Evolutionary conservation across 1,284 basidiomycete species (phyloP), one percentile per base, ranked within the genome.

Genomic region (Leccinum brunneo-olivaceum): DNA sequence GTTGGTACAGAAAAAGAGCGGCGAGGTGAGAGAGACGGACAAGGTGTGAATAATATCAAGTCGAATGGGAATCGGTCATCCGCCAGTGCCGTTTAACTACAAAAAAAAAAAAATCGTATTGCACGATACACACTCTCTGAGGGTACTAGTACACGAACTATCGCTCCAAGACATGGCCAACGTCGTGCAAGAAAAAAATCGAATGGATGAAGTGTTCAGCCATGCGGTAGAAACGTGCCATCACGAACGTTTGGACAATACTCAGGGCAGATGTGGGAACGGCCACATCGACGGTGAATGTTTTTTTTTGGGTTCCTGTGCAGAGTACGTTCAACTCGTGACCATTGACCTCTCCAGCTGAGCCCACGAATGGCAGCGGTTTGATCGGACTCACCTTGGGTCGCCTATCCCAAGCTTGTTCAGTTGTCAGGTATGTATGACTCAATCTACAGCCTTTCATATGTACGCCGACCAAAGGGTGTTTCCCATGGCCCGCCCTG

Each of bases 61-160:
- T 30, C 37, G 25, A 19, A 44, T 34, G 33, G 38, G 44, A 54
- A 49, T 12, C 36, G 6, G 55, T 61, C 56, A 56, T 57, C 58
- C 56, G 41, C 52, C 36, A 15, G 16, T 15, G 7, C 16, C 14
- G 5, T 23, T 5, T 4, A 14, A 3, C 32, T 24, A 43, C 16
- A 27, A 32, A 53, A 41, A 56, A 43, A 37, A 14, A 25, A 25
- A 30, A 30, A 15, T 11, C 7, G 16, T 15, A 23, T n/a, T 24
- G 28, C 28, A 41, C 27, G 4, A 20, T 16, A 21, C 29, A 23
- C 11, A 30, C 12, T 15, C 19, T 38, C 11, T 9, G 20, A 5
- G 11, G 19, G 23, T 48, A 50, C 20, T 6, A 40, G 10, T 43
- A 47, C 36, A 19, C 21, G n/a, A 25, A 18, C 28, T 5, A 11